Evolutionary conservation across 2,329 filamentous ascomycete species (phyloP).

Genomic region (Hymenotorrendiella dingleyae): DNA sequence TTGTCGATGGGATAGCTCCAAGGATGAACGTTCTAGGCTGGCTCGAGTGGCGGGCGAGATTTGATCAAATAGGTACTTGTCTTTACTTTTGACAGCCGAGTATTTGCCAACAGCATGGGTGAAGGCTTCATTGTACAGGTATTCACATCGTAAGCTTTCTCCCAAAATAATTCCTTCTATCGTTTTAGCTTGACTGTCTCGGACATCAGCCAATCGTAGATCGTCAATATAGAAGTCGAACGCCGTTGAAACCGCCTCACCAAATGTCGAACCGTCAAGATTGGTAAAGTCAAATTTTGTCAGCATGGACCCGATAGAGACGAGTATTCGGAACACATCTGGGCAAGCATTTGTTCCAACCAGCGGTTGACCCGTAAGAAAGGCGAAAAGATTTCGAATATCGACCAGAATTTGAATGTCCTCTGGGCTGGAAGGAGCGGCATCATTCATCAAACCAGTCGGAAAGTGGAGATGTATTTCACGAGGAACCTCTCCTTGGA

Average conservation of each 20-base stretch:
- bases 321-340: constrained; percentile 47
- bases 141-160: constrained; percentile 75
- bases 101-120: constrained; percentile 87
- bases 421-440: constrained; percentile 32
- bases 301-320: constrained; percentile 48
- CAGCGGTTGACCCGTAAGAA: constrained; percentile 57
- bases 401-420: constrained; percentile 52
- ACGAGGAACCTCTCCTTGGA: constrained; percentile 28
- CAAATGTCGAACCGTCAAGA: constrained; percentile 52
- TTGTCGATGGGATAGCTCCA: constrained; percentile 71
- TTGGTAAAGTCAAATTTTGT: constrained; percentile 53
- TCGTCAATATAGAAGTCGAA: constrained; percentile 75
- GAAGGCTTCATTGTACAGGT: constrained; percentile 87
- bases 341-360: constrained; percentile 50
- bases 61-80: constrained; percentile 62
- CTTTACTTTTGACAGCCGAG: constrained; percentile 60
- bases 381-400: constrained; percentile 60
- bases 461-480: constrained; percentile 52
- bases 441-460: constrained; percentile 12
- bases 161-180: constrained; percentile 84
- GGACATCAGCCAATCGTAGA: constrained; percentile 70
- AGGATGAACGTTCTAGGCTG: constrained; percentile 72
- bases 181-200: constrained; percentile 78
- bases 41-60: constrained; percentile 68
- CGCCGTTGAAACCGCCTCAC: constrained; percentile 54